Evolutionary conservation across 139 green algal species (phyloP), one percentile per base, ranked within the genome.

Genomic region (Tetradesmus obliquus): DNA sequence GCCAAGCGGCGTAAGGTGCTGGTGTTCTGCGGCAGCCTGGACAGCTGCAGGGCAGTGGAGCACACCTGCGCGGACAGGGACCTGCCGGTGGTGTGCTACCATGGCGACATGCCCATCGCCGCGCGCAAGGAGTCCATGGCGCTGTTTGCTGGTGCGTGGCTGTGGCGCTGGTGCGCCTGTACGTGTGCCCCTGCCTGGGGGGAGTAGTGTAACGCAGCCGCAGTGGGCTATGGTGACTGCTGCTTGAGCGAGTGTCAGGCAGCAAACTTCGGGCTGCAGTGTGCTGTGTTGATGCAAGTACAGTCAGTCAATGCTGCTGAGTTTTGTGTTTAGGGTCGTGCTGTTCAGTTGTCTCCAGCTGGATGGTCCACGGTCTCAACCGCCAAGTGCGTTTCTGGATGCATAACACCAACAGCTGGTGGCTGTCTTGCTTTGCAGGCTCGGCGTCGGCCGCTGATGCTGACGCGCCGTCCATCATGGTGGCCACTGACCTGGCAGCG

Each of bases 1-100:
- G n/a, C 58, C 3, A 71, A 71, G 54, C 5, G 69, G 12, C 85
- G 89, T 55, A 93, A 93, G 82, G 82, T 93, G 84, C 92, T 99
- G 94, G 95, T 99, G 45, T 99, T 99, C 93, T 99, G 96, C 96
- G 99, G 99, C 96, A 99, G 97, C 4, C 62, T 99, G 60, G 95
- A 97, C 95, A 96, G 92, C 93, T 98, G 96, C 93, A 90, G 97
- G 15, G 98, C 97, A 2, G 97, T 98, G 55, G 98, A 99, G 93
- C 96, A 99, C 94, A 91, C 91, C 84, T 94, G 98, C 55, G 19
- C 55, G 0, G 98, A 99, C 92, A 66, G 85, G 2, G 96, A 92
- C 55, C 54, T 99, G 55, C 79, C 80, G 5, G 97, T 96, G 0
- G 93, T 98, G 79, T 99, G 96, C 93, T 99, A 99, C 89, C 98